Evolutionary conservation across 306 rosid species (phyloP).

Genomic region (Casuarina cunninghamiana): DNA sequence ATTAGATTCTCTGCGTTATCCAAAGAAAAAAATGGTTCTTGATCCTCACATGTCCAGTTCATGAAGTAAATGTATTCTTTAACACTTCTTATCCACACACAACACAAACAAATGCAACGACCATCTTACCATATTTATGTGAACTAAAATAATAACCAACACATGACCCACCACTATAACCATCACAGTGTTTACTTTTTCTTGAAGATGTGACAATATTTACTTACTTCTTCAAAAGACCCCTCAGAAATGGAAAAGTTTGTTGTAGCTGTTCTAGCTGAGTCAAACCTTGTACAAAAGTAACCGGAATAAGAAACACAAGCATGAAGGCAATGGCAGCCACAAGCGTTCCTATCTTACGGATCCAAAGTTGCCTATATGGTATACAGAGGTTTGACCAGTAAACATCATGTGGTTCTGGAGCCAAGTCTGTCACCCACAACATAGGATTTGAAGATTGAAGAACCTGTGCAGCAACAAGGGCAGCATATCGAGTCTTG

Average conservation of each 20-base stretch:
- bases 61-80: background rate
- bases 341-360: slow-evolving; percentile 62
- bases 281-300: slow-evolving; percentile 85
- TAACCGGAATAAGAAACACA: slow-evolving; percentile 77
- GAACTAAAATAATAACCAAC: background rate
- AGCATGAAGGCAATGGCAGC: slow-evolving; percentile 74
- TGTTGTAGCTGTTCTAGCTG: slow-evolving; percentile 66
- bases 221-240: slow-evolving; percentile 59
- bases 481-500: slow-evolving; percentile 84
- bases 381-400: slow-evolving; percentile 97
- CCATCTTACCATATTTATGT: background rate
- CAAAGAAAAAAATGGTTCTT: background rate
- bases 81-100: background rate
- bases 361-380: slow-evolving; percentile 82
- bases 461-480: slow-evolving; percentile 64
- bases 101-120: background rate
- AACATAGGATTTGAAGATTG: slow-evolving; percentile 93
- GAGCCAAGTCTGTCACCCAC: slow-evolving; percentile 89
- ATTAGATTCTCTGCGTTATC: background rate
- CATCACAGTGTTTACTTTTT: background rate
- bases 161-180: background rate
- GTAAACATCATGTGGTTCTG: slow-evolving; percentile 83
- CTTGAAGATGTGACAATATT: background rate
- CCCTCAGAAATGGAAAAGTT: slow-evolving; percentile 68
- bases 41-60: background rate